A percentile compares a stretch with the other conserved stretches of the same genome.
Evolutionary conservation across 495 filamentous ascomycete species (phyloP).

Genomic region (Pyrenopolyporus hunteri): DNA sequence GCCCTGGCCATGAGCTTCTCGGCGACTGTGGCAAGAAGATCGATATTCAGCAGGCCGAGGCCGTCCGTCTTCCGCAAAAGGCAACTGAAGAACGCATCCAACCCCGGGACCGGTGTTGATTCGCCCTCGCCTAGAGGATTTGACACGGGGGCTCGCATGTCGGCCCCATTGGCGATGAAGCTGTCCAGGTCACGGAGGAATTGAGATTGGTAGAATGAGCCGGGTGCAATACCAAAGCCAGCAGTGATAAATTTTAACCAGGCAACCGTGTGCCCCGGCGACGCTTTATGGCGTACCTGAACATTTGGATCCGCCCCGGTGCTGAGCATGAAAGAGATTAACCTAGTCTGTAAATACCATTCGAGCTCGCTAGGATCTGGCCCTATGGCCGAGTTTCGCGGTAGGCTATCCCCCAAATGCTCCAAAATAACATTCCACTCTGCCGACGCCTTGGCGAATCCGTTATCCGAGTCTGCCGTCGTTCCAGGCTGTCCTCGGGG

Average conservation of each 20-base stretch:
- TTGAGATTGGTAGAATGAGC: neutral
- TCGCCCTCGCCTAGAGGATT: neutral
- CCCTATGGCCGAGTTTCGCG: neutral
- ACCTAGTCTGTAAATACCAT: neutral
- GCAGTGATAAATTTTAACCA: neutral
- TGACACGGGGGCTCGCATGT: neutral
- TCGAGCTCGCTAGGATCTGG: neutral
- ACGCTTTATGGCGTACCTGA: neutral
- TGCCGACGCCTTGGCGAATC: neutral
- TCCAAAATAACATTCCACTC: neutral
- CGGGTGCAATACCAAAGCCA: neutral
- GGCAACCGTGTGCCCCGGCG: neutral
- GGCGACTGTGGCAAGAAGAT: neutral
- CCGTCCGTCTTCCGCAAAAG: neutral
- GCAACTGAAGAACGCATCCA: neutral
- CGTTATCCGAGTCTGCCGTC: neutral
- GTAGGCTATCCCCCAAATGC: neutral
- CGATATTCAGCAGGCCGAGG: neutral
- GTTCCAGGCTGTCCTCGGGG: neutral
- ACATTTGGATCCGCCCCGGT: neutral
- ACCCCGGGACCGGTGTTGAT: neutral
- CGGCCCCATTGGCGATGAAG: neutral
- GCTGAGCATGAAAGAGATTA: neutral
- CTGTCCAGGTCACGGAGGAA: neutral
- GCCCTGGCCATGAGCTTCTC: neutral